Evolutionary conservation across 352 stramenopile species (phyloP), one percentile per base, ranked within the genome.

Genomic region (Globisporangium heterothallicum): DNA sequence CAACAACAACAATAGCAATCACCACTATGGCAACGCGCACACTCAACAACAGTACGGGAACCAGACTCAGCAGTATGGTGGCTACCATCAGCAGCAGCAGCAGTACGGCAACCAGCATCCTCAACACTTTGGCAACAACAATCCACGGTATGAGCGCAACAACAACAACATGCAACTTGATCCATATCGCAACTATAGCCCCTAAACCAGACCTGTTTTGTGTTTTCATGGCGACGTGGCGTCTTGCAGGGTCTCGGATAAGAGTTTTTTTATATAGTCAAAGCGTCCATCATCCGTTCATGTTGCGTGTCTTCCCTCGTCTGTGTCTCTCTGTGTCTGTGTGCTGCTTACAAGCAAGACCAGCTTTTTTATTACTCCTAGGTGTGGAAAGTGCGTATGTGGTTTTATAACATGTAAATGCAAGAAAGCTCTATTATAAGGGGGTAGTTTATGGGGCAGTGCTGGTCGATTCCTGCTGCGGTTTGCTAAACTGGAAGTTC

Each of bases 21-120:
- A 48, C 6, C 36, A 50, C 34, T n/a, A 4, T 27, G 26, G 14
- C 42, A 48, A 19, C 21, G 13, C 29, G 29, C 41, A 44, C 18
- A 53, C 53, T 24, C 56, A 68, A 38, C 68, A 77, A 42, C 66
- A 77, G 44, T 66, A 61, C 19, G 46, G 43, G 6, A 63, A 64
- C 24, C 32, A 50, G 1, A 52, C 56, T 13, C 32, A 56, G 26
- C 62, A 59, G 22, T 19, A 32, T 12, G 13, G 41, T 21, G 41
- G 36, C 16, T 51, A 38, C 44, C 35, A 61, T 13, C 58, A 72
- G 66, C 43, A 68, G 61, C 45, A 73, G 42, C 46, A 74, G 67
- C 48, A 68, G 64, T 49, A 49, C 42, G 27, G 53, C 50, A 18
- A 22, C n/a, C 41, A 32, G 7, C 48, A 54, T 16, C 48, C 48